These are phyloP conservation scores for Yamagishiella unicocca DNA, from an alignment of 139 green algal species.

Conservation along the genomic window DNA sequence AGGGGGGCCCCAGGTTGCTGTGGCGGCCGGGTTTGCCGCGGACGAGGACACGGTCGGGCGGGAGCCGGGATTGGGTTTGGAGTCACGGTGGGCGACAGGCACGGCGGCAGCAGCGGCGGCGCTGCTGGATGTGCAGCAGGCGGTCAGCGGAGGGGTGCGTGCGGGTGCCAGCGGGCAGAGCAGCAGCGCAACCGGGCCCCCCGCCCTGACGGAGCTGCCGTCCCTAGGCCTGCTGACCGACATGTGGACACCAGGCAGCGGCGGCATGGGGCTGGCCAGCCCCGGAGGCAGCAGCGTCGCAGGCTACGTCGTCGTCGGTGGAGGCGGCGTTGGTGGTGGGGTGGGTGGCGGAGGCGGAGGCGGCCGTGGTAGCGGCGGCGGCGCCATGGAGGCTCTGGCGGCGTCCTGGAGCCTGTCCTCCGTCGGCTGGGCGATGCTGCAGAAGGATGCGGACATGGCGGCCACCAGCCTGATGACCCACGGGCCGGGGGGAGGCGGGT, in stretches of 20 bases:
- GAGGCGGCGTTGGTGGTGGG: background rate
- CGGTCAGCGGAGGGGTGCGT: too few species aligned
- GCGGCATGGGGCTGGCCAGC: background rate
- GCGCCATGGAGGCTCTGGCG: background rate
- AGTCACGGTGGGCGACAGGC: too few species aligned
- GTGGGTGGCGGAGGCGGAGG: background rate
- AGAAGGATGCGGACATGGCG: constrained; percentile 1
- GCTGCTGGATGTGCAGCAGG: too few species aligned
- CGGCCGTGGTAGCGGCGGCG: background rate
- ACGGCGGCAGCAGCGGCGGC: too few species aligned
- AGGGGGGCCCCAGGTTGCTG: too few species aligned
- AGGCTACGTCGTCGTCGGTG: background rate
- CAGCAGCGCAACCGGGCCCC: background rate
- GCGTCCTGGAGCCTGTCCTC: constrained; percentile 4
- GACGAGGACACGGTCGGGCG: too few species aligned
- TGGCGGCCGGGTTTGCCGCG: too few species aligned
- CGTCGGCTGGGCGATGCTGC: constrained; percentile 1
- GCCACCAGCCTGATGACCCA: background rate
- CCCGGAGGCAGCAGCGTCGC: background rate
- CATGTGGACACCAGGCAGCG: background rate
- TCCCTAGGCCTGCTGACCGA: background rate
- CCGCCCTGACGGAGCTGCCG: background rate
- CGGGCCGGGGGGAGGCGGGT: background rate
- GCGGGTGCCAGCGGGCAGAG: background rate
- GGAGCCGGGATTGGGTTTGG: too few species aligned